Evolutionary conservation across 2,329 filamentous ascomycete species (phyloP).

Genomic region (Fonsecaea nubica): DNA sequence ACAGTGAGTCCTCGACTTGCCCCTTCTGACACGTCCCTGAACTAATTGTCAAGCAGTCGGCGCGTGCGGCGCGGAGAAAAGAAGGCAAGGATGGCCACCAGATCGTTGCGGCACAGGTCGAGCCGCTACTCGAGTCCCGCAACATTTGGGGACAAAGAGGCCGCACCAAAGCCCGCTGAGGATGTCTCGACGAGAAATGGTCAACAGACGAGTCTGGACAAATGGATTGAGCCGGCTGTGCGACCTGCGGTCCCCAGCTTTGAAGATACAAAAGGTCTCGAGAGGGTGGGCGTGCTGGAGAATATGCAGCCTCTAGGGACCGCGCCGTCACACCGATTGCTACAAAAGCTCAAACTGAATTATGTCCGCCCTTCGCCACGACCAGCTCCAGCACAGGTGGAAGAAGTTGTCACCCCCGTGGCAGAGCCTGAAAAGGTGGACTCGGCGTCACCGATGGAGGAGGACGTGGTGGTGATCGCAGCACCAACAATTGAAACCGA

Average conservation of each 20-base stretch:
- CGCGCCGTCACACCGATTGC: conserved; percentile 68
- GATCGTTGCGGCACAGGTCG: conserved; percentile 40
- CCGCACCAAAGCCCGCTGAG: conserved; percentile 34
- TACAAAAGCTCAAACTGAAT: conserved; percentile 57
- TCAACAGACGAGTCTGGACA: conserved; percentile 43
- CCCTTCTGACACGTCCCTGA: conserved; percentile 33
- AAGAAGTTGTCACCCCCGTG: conserved; percentile 30
- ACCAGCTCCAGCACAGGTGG: conserved; percentile 33
- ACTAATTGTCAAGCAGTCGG: conserved; percentile 31
- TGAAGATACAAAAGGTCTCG: conserved; percentile 74
- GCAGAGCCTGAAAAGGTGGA: conserved; percentile 36
- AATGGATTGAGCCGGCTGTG: conserved; percentile 65
- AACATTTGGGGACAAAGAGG: conserved; percentile 36
- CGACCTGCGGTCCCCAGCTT: conserved; percentile 69
- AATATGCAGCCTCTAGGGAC: conserved; percentile 83
- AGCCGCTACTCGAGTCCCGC: conserved; percentile 40
- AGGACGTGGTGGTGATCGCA: background rate
- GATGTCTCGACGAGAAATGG: conserved; percentile 33
- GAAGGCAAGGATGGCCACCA: conserved; percentile 37
- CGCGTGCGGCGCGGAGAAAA: conserved; percentile 36
- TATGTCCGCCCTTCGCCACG: conserved; percentile 36
- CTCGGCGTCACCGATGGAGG: conserved; percentile 29
- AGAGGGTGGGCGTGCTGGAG: conserved; percentile 76
- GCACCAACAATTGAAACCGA: background rate
- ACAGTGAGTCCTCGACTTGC: conserved; percentile 30